A percentile compares a stretch with the other conserved stretches of the same genome.
Evolutionary conservation across 2,329 filamentous ascomycete species (phyloP).

Genomic region (Exophiala spinifera): DNA sequence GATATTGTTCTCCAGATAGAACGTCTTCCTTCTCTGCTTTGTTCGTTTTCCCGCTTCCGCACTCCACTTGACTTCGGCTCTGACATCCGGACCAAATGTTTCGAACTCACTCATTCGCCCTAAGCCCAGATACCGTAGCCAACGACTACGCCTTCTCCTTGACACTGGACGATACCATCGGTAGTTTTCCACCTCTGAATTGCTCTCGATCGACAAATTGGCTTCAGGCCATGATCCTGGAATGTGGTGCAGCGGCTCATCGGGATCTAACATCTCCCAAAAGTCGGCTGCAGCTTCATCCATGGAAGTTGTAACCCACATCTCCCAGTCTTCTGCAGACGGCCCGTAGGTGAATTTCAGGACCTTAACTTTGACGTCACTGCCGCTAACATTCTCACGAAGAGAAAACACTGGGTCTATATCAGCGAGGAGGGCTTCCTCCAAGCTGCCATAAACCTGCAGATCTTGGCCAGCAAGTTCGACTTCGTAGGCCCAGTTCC

Average conservation of each 20-base stretch:
- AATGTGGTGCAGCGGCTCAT: constrained; percentile 1
- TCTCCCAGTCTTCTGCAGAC: constrained; percentile 9
- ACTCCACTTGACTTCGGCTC: too few relatives aligned
- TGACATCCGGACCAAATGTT: not conserved
- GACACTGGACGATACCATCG: too few relatives aligned
- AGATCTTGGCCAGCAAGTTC: constrained; percentile 9
- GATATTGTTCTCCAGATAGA: constrained; percentile 1
- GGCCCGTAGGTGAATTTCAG: constrained; percentile 4
- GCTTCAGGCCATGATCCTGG: constrained; percentile 6
- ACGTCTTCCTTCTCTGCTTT: not conserved
- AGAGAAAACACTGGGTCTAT: not conserved
- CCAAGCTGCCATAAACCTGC: constrained; percentile 4
- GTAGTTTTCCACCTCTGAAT: too few relatives aligned
- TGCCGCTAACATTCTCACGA: too few relatives aligned
- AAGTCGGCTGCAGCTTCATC: constrained; percentile 9
- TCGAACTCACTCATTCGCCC: not conserved
- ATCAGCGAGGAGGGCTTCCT: not conserved
- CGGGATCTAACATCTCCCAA: not conserved
- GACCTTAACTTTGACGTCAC: not conserved
- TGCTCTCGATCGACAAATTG: not conserved
- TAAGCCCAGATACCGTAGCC: not conserved
- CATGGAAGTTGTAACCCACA: constrained; percentile 6
- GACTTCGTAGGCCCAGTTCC: constrained; percentile 7
- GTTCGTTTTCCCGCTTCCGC: not conserved
- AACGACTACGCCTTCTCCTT: not conserved